Base-by-base conservation (phyloP, 2,329 filamentous ascomycete genomes). In the Penicillium sumatraense region DNA sequence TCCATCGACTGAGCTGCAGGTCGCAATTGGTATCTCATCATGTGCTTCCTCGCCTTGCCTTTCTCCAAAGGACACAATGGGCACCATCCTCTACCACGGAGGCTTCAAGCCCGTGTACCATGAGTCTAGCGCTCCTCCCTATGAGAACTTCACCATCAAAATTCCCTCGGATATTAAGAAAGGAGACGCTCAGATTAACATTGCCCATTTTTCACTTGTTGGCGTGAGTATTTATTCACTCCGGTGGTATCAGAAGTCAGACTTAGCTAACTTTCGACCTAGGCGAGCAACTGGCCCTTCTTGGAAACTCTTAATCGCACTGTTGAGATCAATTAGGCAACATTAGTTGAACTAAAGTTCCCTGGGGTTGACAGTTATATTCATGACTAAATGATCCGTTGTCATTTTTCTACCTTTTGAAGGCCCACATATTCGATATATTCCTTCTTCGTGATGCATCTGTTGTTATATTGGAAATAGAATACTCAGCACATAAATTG, bases 131-230 rank as follows among this genome's bases (percentile, higher is more conserved):
- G 24, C 35, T 11, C 56, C 60, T 8, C 70, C 70, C 1, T 72
- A 72, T 33, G 49, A 72, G 55, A 72, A 72, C 62, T 69, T 70
- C 49, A 67, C 62, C 1, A 64, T 72, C 9, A 64, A 48, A 1
- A 51, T 72, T 11, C 70, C 70, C 0, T 44, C 58, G 2, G 26
- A 24, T 0, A 38, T 63, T 5, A 40, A 51, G 0, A 31, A 52
- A 4, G 67, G 67, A 0, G 44, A 52, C 2, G 64, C 60, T 7
- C 53, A 66, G 10, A 52, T 72, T 10, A 68, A 66, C 11, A 54
- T 72, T 3, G 68, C 69, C 0, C 69, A 72, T 54, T 60, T 67
- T 5, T 49, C 67, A 2, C 53, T 71, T 13, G 56, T 71, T n/a
- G 69, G 69, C 6, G 69, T 72, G 59, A 65, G 68, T 66, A 7